These are phyloP conservation scores for Eucalyptus sp. DNA, from an alignment of 345 rosid species.

Conservation along the genomic window DNA sequence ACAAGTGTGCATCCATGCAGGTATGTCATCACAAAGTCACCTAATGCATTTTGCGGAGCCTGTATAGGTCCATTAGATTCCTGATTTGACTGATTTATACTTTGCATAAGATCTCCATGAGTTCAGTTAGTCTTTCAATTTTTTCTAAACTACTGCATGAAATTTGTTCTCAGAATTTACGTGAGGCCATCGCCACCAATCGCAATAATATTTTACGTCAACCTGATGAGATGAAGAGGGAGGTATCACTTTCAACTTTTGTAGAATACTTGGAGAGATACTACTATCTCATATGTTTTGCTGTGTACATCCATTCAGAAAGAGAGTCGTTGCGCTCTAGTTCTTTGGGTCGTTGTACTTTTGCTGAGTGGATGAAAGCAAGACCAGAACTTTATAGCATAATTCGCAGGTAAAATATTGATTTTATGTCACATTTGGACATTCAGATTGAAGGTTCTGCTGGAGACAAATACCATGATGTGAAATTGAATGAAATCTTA, in stretches of 20 bases:
- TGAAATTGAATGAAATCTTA: background rate
- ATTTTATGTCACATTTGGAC: background rate
- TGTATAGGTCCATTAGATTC: background rate
- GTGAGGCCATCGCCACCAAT: constrained; percentile 90
- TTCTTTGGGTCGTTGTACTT: constrained; percentile 64
- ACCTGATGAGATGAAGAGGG: constrained; percentile 98
- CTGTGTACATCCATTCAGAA: constrained; percentile 94
- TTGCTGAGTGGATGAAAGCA: constrained; percentile 98
- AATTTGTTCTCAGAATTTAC: constrained; percentile 63
- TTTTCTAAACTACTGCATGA: background rate
- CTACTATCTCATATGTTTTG: constrained; percentile 94
- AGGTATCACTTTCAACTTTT: constrained; percentile 84
- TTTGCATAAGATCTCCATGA: background rate
- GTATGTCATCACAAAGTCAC: constrained; percentile 15
- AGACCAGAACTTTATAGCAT: constrained; percentile 97
- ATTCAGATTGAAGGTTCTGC: background rate
- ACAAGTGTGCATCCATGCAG: constrained; percentile 99
- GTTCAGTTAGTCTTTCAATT: background rate
- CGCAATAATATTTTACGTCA: constrained; percentile 88
- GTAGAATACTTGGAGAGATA: constrained; percentile 98
- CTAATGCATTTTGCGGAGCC: background rate
- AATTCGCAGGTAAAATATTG: constrained; percentile 64
- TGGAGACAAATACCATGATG: background rate
- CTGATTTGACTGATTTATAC: background rate
- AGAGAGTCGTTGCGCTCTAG: constrained; percentile 71